phyloP scores from a whole-genome alignment of 768 basidiomycete species.

The Hericium alpestre region DNA sequence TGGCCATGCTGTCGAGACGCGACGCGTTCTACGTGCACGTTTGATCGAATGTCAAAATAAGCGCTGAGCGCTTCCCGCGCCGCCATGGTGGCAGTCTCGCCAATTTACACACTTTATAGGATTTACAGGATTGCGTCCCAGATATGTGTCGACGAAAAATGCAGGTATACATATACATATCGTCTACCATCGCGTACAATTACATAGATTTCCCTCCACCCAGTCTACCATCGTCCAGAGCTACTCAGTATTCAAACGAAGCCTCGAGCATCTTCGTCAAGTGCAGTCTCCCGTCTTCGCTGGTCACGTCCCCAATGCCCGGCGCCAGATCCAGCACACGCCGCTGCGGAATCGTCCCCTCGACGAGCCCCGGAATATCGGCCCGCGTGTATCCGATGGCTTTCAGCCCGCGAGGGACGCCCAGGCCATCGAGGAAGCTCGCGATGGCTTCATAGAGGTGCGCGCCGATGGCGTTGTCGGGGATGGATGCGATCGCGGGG shows the following conservation, averaged over 20 bases:
- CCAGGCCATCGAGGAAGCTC: constrained; percentile 74
- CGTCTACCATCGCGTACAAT: neutral
- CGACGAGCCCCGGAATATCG: constrained; percentile 69
- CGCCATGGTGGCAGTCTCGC: neutral
- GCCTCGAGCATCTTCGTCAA: constrained; percentile 70
- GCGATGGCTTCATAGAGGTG: constrained; percentile 81
- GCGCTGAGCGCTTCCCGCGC: neutral
- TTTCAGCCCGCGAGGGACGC: constrained; percentile 77
- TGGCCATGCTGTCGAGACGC: neutral
- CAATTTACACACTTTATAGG: too few species aligned
- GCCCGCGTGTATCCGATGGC: constrained; percentile 64
- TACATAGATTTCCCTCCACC: too few species aligned
- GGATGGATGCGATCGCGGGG: constrained; percentile 59
- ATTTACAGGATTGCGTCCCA: too few species aligned
- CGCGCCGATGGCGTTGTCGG: constrained; percentile 69
- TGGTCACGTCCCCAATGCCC: constrained; percentile 72
- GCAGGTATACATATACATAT: neutral
- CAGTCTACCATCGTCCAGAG: neutral
- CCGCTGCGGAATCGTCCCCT: constrained; percentile 87
- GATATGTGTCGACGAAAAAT: neutral
- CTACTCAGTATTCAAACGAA: constrained; percentile 61
- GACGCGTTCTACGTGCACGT: neutral
- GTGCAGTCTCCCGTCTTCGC: constrained; percentile 76
- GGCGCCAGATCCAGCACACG: constrained; percentile 91
- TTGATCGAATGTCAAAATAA: neutral